Conservation (phyloP, 805 yeast species). For the Pichia nanzhaoensis region DNA sequence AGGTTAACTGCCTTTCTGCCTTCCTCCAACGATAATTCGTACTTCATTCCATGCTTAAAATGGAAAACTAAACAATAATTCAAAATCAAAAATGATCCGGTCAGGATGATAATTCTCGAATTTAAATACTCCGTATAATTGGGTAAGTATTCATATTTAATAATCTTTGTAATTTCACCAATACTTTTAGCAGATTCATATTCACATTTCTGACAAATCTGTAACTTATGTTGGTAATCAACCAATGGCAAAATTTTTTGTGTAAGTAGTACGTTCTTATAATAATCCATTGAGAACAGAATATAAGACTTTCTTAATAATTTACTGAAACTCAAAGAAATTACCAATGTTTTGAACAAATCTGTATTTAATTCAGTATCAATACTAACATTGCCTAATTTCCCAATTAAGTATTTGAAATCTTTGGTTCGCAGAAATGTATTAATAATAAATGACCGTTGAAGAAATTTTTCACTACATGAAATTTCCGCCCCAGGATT, state of each 20-base stretch:
- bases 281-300: slow-evolving; percentile 8
- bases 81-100: slow-evolving; percentile 6
- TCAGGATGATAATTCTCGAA: background rate
- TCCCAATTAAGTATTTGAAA: background rate
- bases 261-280: slow-evolving; percentile 9
- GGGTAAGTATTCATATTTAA: slow-evolving; percentile 8
- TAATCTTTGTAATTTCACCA: slow-evolving; percentile 5
- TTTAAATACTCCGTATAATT: background rate
- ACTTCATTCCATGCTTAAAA: slow-evolving; percentile 9
- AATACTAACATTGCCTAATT: background rate
- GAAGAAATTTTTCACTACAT: background rate
- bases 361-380: background rate
- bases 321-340: slow-evolving; percentile 7
- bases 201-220: slow-evolving; percentile 9
- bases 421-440: background rate
- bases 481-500: background rate
- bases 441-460: background rate
- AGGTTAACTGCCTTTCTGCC: slow-evolving; percentile 7
- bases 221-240: slow-evolving; percentile 2
- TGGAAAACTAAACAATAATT: slow-evolving; percentile 11
- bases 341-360: background rate
- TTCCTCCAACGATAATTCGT: slow-evolving; percentile 5
- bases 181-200: slow-evolving; percentile 4
- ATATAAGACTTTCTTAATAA: slow-evolving; percentile 6
- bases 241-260: slow-evolving; percentile 8